phyloP scores from a whole-genome alignment of 2,329 filamentous ascomycete species.

The Cryphonectria naterciae region DNA sequence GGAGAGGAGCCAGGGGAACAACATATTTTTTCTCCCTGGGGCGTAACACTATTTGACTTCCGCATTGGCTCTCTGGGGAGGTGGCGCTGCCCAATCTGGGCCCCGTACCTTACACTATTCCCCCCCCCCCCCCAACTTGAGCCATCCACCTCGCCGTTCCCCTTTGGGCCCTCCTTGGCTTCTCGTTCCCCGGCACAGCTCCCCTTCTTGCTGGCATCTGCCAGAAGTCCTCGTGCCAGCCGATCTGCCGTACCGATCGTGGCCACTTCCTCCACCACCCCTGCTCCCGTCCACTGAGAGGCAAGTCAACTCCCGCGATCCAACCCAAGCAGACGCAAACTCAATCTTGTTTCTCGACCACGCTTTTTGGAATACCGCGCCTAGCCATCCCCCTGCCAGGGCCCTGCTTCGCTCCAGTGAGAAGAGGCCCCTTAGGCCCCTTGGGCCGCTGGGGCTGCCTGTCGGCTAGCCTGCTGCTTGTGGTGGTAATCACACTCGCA shows the following conservation, averaged over 20 bases:
- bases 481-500: neutral
- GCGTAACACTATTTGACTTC: conserved; percentile 3
- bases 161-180: conserved; percentile 19
- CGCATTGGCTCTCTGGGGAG: conserved; percentile 12
- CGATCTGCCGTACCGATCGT: conserved; percentile 16
- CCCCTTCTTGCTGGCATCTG: conserved; percentile 21
- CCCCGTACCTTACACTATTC: conserved; percentile 2
- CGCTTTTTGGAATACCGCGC: conserved; percentile 11
- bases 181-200: conserved; percentile 9
- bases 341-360: conserved; percentile 24
- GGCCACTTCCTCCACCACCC: conserved; percentile 11
- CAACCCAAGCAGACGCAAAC: conserved; percentile 20
- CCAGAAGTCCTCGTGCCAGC: conserved; percentile 17
- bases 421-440: neutral
- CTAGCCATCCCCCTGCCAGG: conserved; percentile 17
- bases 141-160: conserved; percentile 13
- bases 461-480: neutral
- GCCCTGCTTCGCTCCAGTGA: conserved; percentile 1
- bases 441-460: neutral
- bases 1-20: conserved; percentile 3
- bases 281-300: conserved; percentile 18
- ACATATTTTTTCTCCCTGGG: neutral
- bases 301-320: conserved; percentile 24
- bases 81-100: conserved; percentile 24
- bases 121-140: neutral